These are phyloP conservation scores for Symbiodinium natans DNA, from an alignment of 73 alveolate genomes.

Conservation along the genomic window DNA sequence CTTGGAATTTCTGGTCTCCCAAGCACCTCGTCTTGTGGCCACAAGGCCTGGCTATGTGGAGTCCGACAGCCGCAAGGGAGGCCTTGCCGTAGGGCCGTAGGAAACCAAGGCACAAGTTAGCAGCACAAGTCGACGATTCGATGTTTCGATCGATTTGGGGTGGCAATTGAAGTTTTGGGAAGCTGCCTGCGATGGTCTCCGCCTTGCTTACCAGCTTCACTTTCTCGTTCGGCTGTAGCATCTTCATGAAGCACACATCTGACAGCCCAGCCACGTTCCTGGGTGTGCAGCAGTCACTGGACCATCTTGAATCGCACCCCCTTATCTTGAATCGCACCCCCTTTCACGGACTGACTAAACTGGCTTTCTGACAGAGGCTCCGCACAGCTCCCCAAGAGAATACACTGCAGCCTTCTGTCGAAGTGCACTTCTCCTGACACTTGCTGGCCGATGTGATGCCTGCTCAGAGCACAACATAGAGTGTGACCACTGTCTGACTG, in stretches of 20 bases:
- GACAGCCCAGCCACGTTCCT: conserved; percentile 84
- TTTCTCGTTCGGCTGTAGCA: not conserved
- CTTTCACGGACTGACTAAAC: no score
- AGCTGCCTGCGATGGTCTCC: conserved; percentile 83
- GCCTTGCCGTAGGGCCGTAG: no score
- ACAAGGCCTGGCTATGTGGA: conserved; percentile 40
- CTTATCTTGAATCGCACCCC: no score
- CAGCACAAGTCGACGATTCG: no score
- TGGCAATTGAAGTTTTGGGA: no score
- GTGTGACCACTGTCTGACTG: no score
- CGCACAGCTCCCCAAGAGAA: not conserved
- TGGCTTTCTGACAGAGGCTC: not conserved
- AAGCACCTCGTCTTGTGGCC: conserved; percentile 49
- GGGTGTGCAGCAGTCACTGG: no score
- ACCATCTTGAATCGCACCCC: no score
- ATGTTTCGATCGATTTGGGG: no score
- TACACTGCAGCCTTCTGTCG: not conserved
- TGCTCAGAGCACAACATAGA: no score
- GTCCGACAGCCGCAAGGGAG: conserved; percentile 74
- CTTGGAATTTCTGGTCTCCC: not conserved
- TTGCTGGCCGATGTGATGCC: not conserved
- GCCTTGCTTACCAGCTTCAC: conserved; percentile 12
- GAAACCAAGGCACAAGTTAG: no score
- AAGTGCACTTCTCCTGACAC: not conserved
- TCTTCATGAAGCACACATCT: conserved; percentile 89